Conservation (phyloP, 129 eudicot genomes). For the Lactuca saligna region DNA sequence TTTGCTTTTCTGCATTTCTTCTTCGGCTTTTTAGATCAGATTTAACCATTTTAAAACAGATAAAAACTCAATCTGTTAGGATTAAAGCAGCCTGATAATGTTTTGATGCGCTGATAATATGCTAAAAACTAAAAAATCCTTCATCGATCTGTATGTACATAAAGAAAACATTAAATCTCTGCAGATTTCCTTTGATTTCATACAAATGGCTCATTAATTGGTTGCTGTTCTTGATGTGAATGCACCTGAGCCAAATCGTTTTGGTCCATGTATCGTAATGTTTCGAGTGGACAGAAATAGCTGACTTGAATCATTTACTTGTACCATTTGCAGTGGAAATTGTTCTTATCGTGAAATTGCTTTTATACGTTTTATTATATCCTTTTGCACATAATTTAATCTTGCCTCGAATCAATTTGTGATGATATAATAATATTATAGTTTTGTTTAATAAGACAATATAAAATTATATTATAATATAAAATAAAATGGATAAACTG, state of each 20-base stretch:
- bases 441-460: not conserved
- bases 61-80: slow-evolving; percentile 10
- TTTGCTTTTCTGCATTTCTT: not conserved
- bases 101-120: slow-evolving; percentile 34
- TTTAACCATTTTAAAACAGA: not conserved
- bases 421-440: no score
- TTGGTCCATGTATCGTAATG: not conserved
- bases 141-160: not conserved
- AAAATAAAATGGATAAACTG: slow-evolving; percentile 5
- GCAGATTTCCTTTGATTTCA: slow-evolving; percentile 1
- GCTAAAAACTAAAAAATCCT: not conserved
- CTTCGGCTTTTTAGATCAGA: slow-evolving; percentile 9
- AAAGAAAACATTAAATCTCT: not conserved
- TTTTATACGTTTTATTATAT: no score
- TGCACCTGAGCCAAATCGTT: slow-evolving; percentile 1
- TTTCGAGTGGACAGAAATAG: not conserved
- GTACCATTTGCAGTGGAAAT: not conserved
- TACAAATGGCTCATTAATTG: slow-evolving; percentile 3
- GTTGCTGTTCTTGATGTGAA: slow-evolving; percentile 1
- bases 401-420: not conserved
- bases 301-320: not conserved
- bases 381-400: not conserved
- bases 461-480: no score
- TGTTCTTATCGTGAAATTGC: not conserved
- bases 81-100: slow-evolving; percentile 32